These are phyloP conservation scores for Aspergillus clavatus DNA, from an alignment of 2,329 filamentous ascomycete species.

Conservation along the genomic window DNA sequence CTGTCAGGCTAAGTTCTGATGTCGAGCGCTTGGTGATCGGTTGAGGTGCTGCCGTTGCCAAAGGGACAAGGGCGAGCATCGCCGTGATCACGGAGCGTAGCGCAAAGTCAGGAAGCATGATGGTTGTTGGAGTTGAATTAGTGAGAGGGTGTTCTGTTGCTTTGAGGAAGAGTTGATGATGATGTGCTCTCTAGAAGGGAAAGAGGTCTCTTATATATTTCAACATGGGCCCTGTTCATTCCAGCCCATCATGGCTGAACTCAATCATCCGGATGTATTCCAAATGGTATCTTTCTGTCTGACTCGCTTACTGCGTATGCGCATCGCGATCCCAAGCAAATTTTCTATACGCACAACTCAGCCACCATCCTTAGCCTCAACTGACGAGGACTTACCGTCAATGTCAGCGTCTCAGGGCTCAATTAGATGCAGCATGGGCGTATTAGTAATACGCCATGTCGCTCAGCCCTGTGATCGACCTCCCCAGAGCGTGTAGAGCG, in stretches of 20 bases:
- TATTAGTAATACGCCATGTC: conserved; percentile 19
- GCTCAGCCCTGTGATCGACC: background rate
- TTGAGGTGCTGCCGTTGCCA: conserved; percentile 13
- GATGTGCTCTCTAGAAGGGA: background rate
- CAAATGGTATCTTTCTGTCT: conserved; percentile 4
- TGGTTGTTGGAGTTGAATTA: background rate
- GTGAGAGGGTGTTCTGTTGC: background rate
- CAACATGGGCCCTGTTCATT: background rate
- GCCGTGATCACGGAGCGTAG: conserved; percentile 5
- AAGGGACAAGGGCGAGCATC: conserved; percentile 7
- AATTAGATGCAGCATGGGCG: conserved; percentile 1
- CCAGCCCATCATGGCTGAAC: background rate
- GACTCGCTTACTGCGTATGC: background rate
- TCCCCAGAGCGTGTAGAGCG: no score
- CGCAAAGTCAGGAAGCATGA: conserved; percentile 7
- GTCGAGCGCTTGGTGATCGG: conserved; percentile 10
- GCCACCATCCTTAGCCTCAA: conserved; percentile 5
- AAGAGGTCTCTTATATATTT: conserved; percentile 4
- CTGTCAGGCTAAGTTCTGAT: conserved; percentile 16
- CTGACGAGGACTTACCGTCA: background rate
- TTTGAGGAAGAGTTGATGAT: background rate
- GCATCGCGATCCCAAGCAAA: background rate
- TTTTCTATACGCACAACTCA: conserved; percentile 11
- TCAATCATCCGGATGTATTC: background rate
- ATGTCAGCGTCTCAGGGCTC: background rate